Base-by-base conservation (phyloP, 495 filamentous ascomycete genomes). In the Extremus antarcticus region DNA sequence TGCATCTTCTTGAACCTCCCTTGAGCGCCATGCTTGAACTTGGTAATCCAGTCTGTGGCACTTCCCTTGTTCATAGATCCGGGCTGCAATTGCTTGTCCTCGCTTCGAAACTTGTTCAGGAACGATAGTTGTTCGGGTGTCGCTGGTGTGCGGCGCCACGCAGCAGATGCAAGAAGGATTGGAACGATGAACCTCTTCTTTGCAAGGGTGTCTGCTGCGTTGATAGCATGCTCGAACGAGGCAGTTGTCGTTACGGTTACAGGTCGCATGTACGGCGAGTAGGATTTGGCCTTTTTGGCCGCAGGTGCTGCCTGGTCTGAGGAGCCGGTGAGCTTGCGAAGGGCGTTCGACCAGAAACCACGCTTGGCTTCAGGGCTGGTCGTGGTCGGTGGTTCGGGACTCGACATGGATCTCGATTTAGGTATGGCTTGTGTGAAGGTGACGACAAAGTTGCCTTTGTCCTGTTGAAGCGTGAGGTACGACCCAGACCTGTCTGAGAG, bases 31-130 rank as follows among this genome's bases (percentile, higher is more conserved):
- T 87, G 83, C 60, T 83, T 88, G 54, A 95, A 61, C 65, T 95
- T 95, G 1, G 86, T 94, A 56, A 97, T 95, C 79, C 95, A 88
- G 71, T 98, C 92, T 19, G 76, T 77, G 29, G 92, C 94, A 62
- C 80, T 78, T 0, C 92, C 92, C 52, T 88, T 88, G 3, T 80
- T 94, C 41, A 95, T 55, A 25, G 79, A 74, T 0, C 63, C 65
- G 0, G 68, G 39, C n/a, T 57, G 72, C 17, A 92, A 63, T 47
- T 74, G 70, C n/a, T 81, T 74, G 1, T 79, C 65, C 10, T 75
- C 68, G 1, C 73, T 68, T 3, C 80, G 71, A 3, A 85, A 61
- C 58, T 78, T 83, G 59, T 94, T 94, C 24, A 98, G 65, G 32
- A 90, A 78, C 1, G 71, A 67, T 0, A 95, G 51, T 63, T 97